Evolutionary conservation across 352 stramenopile genomes (phyloP), one percentile per base, ranked within the genome.

Genomic region (Phytopythium mirpurense): DNA sequence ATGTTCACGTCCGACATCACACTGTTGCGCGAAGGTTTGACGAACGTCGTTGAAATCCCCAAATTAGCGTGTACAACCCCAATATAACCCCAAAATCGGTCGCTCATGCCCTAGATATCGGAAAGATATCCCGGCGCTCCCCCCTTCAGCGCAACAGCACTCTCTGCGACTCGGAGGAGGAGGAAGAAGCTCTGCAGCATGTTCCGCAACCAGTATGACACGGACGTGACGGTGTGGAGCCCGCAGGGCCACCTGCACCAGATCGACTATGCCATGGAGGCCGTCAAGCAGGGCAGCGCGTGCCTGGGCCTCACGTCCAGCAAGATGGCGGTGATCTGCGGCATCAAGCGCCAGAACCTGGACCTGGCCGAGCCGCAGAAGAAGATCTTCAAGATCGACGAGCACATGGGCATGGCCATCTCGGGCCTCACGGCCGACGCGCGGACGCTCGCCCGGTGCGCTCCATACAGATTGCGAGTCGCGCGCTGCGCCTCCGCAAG

Each of bases 191-290:
- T 14, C 43, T 6, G 27, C 18, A 27, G 18, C 29, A 99, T 99
- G 97, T 99, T 99, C 77, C 88, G 96, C 60, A 99, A 99, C 78
- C 92, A 98, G 74, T 99, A 99, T 76, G 97, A 99, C 84, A 99
- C 97, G 56, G 97, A 99, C 74, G 97, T 99, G 68, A 99, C 97
- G 46, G 97, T 99, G 51, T 99, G 96, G 96, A 98, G 87, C 74
- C 97, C 97, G 29, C 96, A 99, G 83, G 97, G 97, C 36, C 95
- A 98, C 66, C 77, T 99, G 43, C 93, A 99, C 70, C 97, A 99
- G 90, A 96, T 99, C 63, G 91, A 98, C 72, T 97, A 98, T 54
- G 94, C 88, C 29, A 97, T 97, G 79, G 92, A 98, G 71, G 93
- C 91, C 51, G 91, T 98, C 35, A 98, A 98, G 74, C 93, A 98